Conservation (phyloP, 169 alveolate species). For the Plasmodium adleri region DNA sequence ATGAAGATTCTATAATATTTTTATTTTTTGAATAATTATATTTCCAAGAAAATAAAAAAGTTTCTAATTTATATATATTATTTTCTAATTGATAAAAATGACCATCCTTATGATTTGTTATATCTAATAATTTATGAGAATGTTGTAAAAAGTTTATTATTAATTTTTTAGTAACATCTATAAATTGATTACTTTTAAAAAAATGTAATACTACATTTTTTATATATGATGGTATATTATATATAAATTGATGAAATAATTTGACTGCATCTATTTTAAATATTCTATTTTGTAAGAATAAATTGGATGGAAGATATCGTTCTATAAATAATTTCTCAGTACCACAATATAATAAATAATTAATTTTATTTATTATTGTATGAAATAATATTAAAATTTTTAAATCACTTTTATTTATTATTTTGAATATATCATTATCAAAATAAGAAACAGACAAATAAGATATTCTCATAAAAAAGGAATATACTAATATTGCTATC, state of each 20-base stretch:
- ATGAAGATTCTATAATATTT: constrained; percentile 11
- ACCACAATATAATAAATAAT: constrained; percentile 24
- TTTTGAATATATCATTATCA: constrained; percentile 5
- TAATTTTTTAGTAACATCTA: not conserved
- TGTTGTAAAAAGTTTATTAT: not conserved
- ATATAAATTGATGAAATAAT: constrained; percentile 19
- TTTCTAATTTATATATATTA: constrained; percentile 10
- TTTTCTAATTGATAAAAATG: constrained; percentile 5
- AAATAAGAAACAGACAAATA: constrained; percentile 26
- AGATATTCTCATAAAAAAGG: constrained; percentile 25
- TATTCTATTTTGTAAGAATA: not conserved
- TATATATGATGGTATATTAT: constrained; percentile 15
- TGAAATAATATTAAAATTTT: constrained; percentile 30
- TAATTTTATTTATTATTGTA: constrained; percentile 32
- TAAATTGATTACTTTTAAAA: constrained; percentile 30
- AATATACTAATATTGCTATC: constrained; percentile 42
- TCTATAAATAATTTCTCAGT: constrained; percentile 17
- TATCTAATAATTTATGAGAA: not conserved
- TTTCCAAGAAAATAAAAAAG: constrained; percentile 20
- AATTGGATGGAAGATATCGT: constrained; percentile 32
- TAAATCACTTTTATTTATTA: constrained; percentile 23
- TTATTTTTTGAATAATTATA: constrained; percentile 4
- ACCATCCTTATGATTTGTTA: not conserved
- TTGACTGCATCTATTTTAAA: constrained; percentile 55
- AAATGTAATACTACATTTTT: constrained; percentile 13